A percentile compares a stretch with the other conserved stretches of the same genome.
These are phyloP conservation scores for Xerocomus spinulosus DNA, from an alignment of 768 basidiomycete genomes.

Conservation along the genomic window DNA sequence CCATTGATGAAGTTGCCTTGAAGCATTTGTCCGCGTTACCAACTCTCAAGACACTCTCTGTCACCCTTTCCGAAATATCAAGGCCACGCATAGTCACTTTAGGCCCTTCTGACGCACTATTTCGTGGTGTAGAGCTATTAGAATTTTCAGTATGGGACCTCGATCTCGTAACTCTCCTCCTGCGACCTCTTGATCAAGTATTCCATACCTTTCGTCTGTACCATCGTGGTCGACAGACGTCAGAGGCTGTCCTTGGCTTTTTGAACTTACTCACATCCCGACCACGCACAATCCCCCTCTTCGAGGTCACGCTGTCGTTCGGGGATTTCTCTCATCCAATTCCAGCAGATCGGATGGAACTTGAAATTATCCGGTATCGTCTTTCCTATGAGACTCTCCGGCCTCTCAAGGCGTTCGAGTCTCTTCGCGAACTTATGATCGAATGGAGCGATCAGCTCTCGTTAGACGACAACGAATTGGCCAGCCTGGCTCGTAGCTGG, in stretches of 20 bases:
- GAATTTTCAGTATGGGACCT: constrained; percentile 3
- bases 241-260: not conserved
- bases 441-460: constrained; percentile 11
- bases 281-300: not conserved
- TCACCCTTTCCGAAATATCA: not conserved
- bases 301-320: not conserved
- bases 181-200: constrained; percentile 4
- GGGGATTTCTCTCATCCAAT: not conserved
- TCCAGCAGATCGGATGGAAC: not conserved
- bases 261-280: constrained; percentile 4
- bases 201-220: constrained; percentile 7
- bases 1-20: constrained; percentile 5
- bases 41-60: constrained; percentile 2
- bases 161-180: constrained; percentile 4
- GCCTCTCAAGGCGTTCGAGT: constrained; percentile 1
- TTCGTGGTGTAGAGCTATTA: not conserved
- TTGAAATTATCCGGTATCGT: not conserved
- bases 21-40: constrained; percentile 4
- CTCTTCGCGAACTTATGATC: constrained; percentile 5
- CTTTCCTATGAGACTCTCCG: constrained; percentile 6
- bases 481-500: constrained; percentile 5
- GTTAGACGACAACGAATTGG: constrained; percentile 7
- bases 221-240: not conserved
- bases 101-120: not conserved
- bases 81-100: not conserved